Base-by-base conservation (phyloP, 345 rosid species). In the Lepidium didymum region DNA sequence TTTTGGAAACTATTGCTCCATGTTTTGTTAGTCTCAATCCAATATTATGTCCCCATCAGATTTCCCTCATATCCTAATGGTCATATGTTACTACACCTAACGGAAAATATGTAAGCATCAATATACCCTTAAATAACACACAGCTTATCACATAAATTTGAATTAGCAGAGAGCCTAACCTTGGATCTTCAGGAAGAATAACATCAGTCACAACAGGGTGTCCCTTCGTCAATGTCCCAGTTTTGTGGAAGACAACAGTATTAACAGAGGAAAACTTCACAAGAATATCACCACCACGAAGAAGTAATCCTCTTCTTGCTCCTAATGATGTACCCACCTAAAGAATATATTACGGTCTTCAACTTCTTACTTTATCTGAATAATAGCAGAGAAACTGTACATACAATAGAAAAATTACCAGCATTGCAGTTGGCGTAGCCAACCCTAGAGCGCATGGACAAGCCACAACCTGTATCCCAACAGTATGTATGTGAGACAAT, bases 371-470 rank as follows among this genome's bases (percentile, higher is more conserved):
- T 49, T 15, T 7, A 14, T 37, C 53, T 56, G 41, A 46, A 53
- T 73, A 27, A 66, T 36, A 43, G 35, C 45, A 67, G 37, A 16
- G 31, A 67, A 67, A 35, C 8, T 33, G 9, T 45, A 13, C 38
- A 37, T 69, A 56, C 51, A 42, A 54, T 25, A 67, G 64, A 75
- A 67, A 71, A 16, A 40, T 62, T 85, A 89, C 96, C 86, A 93
- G 87, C 84, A 93, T 92, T 52, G 98, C 98, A 37, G 98, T 93
- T 55, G 98, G 98, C 37, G 98, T 90, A 69, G 98, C 97, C 77
- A 93, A 81, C 74, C 98, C 98, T 61, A 93, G 96, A 64, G 98
- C 98, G 78, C 98, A 88, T 49, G 98, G 98, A 85, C 98, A 93
- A 73, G 98, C 97, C 81, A 90, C 81, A 78, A 93, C 98, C 98